Conservation (phyloP, 768 basidiomycete genomes). For the Tremella fuciformis region DNA sequence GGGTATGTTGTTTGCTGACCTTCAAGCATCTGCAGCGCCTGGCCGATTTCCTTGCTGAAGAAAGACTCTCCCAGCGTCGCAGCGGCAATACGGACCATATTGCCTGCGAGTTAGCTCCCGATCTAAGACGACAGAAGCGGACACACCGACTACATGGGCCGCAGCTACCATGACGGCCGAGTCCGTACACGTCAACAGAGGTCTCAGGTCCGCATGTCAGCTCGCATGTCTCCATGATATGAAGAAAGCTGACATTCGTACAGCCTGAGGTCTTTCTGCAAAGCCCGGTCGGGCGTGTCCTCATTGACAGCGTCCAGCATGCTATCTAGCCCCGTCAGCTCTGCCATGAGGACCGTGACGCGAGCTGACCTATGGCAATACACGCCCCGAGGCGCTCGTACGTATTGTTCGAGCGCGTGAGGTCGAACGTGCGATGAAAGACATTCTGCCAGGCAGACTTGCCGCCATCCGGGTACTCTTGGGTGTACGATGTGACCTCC, state of each 20-base stretch:
- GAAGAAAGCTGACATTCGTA: conserved; percentile 36
- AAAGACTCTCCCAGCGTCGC: conserved; percentile 80
- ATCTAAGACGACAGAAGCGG: neutral
- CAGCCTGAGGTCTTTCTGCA: conserved; percentile 38
- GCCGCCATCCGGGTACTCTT: conserved; percentile 39
- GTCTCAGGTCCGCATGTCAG: conserved; percentile 67
- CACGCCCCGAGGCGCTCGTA: conserved; percentile 41
- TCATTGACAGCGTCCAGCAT: conserved; percentile 38
- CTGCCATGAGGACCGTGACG: neutral
- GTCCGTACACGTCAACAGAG: conserved; percentile 84
- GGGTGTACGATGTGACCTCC: conserved; percentile 30
- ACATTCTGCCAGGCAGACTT: conserved; percentile 43
- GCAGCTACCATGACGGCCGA: conserved; percentile 91
- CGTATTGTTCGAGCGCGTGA: conserved; percentile 41
- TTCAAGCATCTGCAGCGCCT: conserved; percentile 72
- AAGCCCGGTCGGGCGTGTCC: conserved; percentile 38
- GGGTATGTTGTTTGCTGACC: conserved; percentile 20
- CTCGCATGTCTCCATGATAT: conserved; percentile 60
- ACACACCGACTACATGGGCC: conserved; percentile 80
- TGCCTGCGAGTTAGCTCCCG: conserved; percentile 16
- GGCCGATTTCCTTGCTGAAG: conserved; percentile 83
- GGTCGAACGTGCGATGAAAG: conserved; percentile 42
- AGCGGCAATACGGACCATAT: conserved; percentile 79
- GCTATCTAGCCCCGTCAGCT: conserved; percentile 22
- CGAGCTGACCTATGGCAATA: conserved; percentile 37